Evolutionary conservation across 1,139 yeast genomes (phyloP).

Genomic region (Scheffersomyces lignicola): DNA sequence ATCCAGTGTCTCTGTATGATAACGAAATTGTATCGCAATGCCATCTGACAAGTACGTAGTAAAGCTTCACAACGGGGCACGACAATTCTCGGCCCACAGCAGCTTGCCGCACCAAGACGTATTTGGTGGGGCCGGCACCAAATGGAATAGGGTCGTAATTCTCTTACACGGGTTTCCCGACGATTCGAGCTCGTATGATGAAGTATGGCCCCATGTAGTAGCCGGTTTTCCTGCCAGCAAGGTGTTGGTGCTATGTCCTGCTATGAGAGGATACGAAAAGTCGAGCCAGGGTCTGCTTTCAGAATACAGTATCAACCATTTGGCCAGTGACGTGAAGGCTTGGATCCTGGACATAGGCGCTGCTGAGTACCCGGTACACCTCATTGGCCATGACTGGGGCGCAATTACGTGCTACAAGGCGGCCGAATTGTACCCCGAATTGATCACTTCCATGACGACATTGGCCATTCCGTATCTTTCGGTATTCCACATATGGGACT

Average conservation of each 20-base stretch:
- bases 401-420: constrained; percentile 39
- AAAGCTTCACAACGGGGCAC: constrained; percentile 21
- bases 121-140: constrained; percentile 14
- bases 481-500: constrained; percentile 27
- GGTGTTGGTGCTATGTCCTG: constrained; percentile 35
- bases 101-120: constrained; percentile 19
- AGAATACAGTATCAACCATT: constrained; percentile 28
- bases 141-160: constrained; percentile 28
- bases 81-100: constrained; percentile 29
- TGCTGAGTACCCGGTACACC: constrained; percentile 32
- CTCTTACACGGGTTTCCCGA: constrained; percentile 49
- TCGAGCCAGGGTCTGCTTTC: constrained; percentile 30
- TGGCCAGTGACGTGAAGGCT: constrained; percentile 37
- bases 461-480: constrained; percentile 43
- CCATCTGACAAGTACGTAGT: constrained; percentile 12
- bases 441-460: constrained; percentile 34
- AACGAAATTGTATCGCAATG: too few relatives aligned
- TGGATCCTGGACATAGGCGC: constrained; percentile 31
- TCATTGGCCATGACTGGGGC: constrained; percentile 52
- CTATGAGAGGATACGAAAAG: constrained; percentile 43
- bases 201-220: constrained; percentile 24
- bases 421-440: constrained; percentile 37
- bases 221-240: constrained; percentile 18
- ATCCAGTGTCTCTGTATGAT: too few relatives aligned
- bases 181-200: constrained; percentile 30